phyloP scores from a whole-genome alignment of 2,329 filamentous ascomycete genomes.

The Botrytis pseudocinerea region DNA sequence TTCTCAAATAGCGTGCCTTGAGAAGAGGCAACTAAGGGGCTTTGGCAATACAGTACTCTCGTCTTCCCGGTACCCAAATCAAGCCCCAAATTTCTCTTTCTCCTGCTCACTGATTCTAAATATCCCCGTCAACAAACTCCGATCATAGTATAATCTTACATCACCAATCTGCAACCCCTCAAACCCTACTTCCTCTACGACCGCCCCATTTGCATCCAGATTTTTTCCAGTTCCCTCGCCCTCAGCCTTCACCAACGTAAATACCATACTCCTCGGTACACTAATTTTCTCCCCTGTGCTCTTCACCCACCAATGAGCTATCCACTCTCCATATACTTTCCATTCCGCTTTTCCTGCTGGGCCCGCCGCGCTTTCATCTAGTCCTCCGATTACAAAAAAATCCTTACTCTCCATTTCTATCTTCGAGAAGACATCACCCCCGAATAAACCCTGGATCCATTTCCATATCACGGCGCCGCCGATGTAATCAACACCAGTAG shows the following conservation, averaged over 20 bases:
- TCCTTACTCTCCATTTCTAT: slow-evolving; percentile 20
- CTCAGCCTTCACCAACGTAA: slow-evolving; percentile 23
- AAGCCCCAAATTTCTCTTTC: slow-evolving; percentile 22
- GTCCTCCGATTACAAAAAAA: not conserved
- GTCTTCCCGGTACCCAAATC: not conserved
- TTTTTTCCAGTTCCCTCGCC: slow-evolving; percentile 6
- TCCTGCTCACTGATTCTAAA: slow-evolving; percentile 23
- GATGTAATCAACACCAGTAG: slow-evolving; percentile 17
- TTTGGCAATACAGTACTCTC: not conserved
- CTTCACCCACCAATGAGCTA: slow-evolving; percentile 25
- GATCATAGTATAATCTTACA: slow-evolving; percentile 27
- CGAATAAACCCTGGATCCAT: slow-evolving; percentile 19
- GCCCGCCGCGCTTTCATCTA: not conserved
- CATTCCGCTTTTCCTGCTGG: not conserved
- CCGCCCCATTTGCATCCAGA: not conserved
- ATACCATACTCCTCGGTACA: slow-evolving; percentile 25
- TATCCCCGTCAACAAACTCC: slow-evolving; percentile 20
- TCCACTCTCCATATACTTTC: slow-evolving; percentile 23
- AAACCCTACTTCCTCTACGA: slow-evolving; percentile 21
- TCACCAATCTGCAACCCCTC: slow-evolving; percentile 26
- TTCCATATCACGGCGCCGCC: slow-evolving; percentile 14
- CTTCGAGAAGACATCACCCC: not conserved
- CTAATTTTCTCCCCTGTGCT: slow-evolving; percentile 10
- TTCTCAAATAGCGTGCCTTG: not conserved
- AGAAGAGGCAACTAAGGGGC: not conserved